Evolutionary conservation across 352 stramenopile species (phyloP).

Genomic region (Phytopythium oedochilum): DNA sequence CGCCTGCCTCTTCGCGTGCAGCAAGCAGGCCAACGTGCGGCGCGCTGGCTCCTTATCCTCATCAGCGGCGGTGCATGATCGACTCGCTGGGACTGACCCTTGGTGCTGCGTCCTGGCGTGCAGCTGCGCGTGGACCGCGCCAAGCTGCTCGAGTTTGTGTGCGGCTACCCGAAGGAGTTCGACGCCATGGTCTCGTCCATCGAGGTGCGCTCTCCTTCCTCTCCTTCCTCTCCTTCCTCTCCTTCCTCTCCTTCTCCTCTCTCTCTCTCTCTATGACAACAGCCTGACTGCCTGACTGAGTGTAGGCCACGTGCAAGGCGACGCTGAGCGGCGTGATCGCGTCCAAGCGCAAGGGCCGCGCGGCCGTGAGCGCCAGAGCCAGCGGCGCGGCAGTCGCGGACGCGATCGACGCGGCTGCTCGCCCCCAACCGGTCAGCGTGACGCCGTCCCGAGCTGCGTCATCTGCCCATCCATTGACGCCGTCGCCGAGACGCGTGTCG

Average conservation of each 20-base stretch:
- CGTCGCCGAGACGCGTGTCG: slow-evolving; percentile 8
- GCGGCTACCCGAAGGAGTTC: slow-evolving; percentile 53
- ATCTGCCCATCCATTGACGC: neutral
- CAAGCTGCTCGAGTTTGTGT: slow-evolving; percentile 54
- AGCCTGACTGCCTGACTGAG: too few species aligned
- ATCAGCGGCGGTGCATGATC: too few species aligned
- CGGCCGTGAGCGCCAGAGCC: neutral
- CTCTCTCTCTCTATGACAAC: too few species aligned
- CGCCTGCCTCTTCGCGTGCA: slow-evolving; percentile 61
- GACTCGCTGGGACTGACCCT: neutral
- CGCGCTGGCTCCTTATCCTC: neutral
- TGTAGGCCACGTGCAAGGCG: slow-evolving; percentile 31
- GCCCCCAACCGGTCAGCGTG: neutral
- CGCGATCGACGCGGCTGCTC: neutral
- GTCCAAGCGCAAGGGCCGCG: slow-evolving; percentile 17
- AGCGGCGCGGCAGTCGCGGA: neutral
- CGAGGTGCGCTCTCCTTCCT: slow-evolving; percentile 20
- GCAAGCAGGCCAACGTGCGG: slow-evolving; percentile 51
- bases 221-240: neutral
- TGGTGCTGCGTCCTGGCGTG: neutral
- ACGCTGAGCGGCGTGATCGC: slow-evolving; percentile 36
- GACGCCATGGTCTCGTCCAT: slow-evolving; percentile 67
- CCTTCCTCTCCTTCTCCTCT: too few species aligned
- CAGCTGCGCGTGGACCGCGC: slow-evolving; percentile 56
- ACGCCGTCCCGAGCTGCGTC: neutral